phyloP scores from a whole-genome alignment of 78 protist species.

The Speleostelium caveatum region DNA sequence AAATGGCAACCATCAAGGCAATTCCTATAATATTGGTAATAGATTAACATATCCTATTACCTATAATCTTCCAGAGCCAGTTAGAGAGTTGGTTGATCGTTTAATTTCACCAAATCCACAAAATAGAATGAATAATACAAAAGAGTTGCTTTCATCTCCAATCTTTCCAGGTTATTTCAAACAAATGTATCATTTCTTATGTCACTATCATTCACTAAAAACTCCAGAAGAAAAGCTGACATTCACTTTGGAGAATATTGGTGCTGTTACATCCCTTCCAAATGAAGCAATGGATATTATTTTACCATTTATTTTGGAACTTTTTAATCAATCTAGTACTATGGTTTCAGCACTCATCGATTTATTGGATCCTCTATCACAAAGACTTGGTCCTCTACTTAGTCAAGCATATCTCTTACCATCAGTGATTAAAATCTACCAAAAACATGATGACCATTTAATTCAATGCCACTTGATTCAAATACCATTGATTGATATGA shows the following conservation, averaged over 20 bases:
- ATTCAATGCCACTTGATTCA: conserved; percentile 67
- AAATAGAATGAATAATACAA: conserved; percentile 6
- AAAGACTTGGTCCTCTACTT: conserved; percentile 45
- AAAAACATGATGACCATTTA: conserved; percentile 65
- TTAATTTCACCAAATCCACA: conserved; percentile 38
- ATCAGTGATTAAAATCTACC: conserved; percentile 34
- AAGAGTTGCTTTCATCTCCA: conserved; percentile 21
- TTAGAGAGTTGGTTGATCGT: conserved; percentile 42
- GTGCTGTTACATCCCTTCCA: conserved; percentile 57
- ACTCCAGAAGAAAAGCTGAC: conserved; percentile 51
- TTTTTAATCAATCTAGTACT: conserved; percentile 49
- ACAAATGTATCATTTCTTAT: conserved; percentile 75
- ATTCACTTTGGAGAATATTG: conserved; percentile 72
- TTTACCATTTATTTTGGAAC: conserved; percentile 54
- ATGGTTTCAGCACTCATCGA: conserved; percentile 63
- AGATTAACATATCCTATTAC: background rate
- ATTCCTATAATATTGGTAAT: background rate
- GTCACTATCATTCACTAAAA: conserved; percentile 43
- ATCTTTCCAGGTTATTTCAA: conserved; percentile 61
- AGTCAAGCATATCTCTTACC: conserved; percentile 47
- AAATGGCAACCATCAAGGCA: background rate
- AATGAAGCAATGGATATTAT: conserved; percentile 64
- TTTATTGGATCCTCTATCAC: conserved; percentile 59
- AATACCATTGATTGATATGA: conserved; percentile 73
- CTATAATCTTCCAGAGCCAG: conserved; percentile 45